Base-by-base conservation (phyloP, 768 basidiomycete genomes). In the Boletus fagicola region DNA sequence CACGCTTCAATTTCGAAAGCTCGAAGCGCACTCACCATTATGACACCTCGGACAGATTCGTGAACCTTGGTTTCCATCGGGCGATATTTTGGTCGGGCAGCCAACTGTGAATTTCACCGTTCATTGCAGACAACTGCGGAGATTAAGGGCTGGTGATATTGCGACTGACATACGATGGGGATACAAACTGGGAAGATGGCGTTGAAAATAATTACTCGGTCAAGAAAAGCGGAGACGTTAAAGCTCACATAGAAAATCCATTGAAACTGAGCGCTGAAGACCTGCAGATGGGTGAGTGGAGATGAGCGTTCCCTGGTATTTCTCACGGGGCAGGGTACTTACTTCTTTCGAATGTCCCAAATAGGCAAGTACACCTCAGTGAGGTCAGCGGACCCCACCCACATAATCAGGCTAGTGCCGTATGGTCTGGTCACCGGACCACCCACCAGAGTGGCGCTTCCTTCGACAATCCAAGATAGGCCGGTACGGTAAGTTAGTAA, bases 41-140 rank as follows among this genome's bases (percentile, higher is more conserved):
- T 88, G 78, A 63, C 89, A 91, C 51, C 81, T 78, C 16, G 89
- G 89, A 65, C 89, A 91, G 51, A 87, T 65, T 51, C 83, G 78
- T 22, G 82, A 70, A 10, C 74, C 77, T 52, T 78, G 76, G 50
- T 81, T 75, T 24, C 80, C 81, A 30, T 83, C 78, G 11, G 84
- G 78, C 59, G 81, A 83, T 59, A 87, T 65, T 60, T 73, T 82
- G 33, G 82, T 84, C 52, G 81, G 78, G 69, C 86, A 86, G 44
- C 88, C 88, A 64, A 88, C 89, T 91, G 62, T 15, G 49, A 51
- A 45, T 46, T 40, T 35, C 39, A 6, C 11, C 15, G 28, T 9
- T 7, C 44, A 59, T 44, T 24, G 54, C 39, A 61, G 51, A 56
- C 43, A 49, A 42, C 54, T 61, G 57, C 54, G 59, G 61, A 56